Evolutionary conservation across 1,139 yeast genomes (phyloP), one percentile per base, ranked within the genome.

Genomic region (Ashbya aceris): DNA sequence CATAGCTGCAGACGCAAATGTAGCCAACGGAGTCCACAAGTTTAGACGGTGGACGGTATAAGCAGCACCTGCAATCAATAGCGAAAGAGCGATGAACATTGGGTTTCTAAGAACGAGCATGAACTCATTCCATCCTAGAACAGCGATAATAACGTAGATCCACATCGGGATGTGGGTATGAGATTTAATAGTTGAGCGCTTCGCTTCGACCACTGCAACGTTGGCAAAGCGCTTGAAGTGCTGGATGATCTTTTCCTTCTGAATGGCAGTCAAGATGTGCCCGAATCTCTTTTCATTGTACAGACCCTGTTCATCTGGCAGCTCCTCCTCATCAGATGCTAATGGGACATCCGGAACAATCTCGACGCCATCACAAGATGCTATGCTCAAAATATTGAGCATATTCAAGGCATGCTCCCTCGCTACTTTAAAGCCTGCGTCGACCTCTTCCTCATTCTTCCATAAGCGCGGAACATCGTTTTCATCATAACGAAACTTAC

Each of bases 81-180:
- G 56, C 8, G 76, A 49, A 7, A 76, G 55, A 13, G 86, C 67
- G 54, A 87, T 79, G 53, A 82, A 71, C 20, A 83, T 57, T 27
- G 98, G 98, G 60, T 85, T 89, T 49, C 94, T 74, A 40, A 91
- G 58, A 17, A 91, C 77, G 7, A 94, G 83, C 83, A 87, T 76
- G 53, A 91, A 83, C 68, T 93, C 97, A 62, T 89, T 89, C 96
- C 96, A 91, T 10, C 98, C 98, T 28, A 91, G 69, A 7, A 84
- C 77, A 2, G 83, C 62, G 20, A 91, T 68, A 7, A 91, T 60
- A 17, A 78, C 66, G 62, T 85, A 86, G 46, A 91, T 76, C 68
- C 83, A 93, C 53, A 79, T 69, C 4, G 98, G 98, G 45, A 91
- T 81, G 47, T 82, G 81, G 0, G 95, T 77, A 9, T 76, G 73